Percentiles rank a stretch among this genome's conserved stretches.
Evolutionary conservation across 805 yeast species (phyloP).

Genomic region (Candida hispaniensis): DNA sequence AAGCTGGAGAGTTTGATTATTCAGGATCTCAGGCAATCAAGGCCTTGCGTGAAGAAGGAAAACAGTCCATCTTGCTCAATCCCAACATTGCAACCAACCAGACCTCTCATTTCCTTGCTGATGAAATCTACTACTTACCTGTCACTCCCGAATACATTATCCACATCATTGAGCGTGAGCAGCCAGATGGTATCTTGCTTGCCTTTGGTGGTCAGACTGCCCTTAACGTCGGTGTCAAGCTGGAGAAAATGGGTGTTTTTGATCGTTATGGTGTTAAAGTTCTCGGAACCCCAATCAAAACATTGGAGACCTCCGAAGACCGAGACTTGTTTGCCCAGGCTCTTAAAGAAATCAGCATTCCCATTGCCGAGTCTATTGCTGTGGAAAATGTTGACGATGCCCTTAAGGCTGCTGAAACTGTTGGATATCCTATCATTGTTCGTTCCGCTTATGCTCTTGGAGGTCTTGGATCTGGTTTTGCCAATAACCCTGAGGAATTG

Average conservation of each 20-base stretch:
- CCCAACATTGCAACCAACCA: slow-evolving; percentile 97
- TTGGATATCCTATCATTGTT: slow-evolving; percentile 93
- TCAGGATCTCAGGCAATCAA: slow-evolving; percentile 97
- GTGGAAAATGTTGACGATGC: slow-evolving; percentile 92
- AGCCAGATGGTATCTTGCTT: slow-evolving; percentile 89
- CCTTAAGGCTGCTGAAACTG: slow-evolving; percentile 70
- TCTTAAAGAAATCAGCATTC: slow-evolving; percentile 85
- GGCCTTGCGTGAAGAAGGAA: slow-evolving; percentile 84
- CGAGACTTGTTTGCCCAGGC: slow-evolving; percentile 95
- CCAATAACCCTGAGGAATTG: slow-evolving; percentile 70
- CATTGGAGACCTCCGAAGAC: slow-evolving; percentile 94
- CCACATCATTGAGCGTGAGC: slow-evolving; percentile 89
- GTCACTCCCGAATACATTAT: slow-evolving; percentile 95
- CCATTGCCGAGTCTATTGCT: slow-evolving; percentile 94
- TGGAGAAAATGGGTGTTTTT: slow-evolving; percentile 90
- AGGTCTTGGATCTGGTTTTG: slow-evolving; percentile 97
- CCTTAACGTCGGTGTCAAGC: slow-evolving; percentile 87
- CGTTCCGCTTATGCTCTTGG: slow-evolving; percentile 97
- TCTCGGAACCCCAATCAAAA: slow-evolving; percentile 92
- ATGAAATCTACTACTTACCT: slow-evolving; percentile 89
- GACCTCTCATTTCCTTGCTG: slow-evolving; percentile 90
- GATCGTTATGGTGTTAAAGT: slow-evolving; percentile 87
- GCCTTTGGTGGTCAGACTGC: slow-evolving; percentile 99
- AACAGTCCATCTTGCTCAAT: slow-evolving; percentile 74
- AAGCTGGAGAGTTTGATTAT: slow-evolving; percentile 97